Conservation (phyloP, 225 moss, liverwort and hornwort genomes). For the Asterella californica region DNA sequence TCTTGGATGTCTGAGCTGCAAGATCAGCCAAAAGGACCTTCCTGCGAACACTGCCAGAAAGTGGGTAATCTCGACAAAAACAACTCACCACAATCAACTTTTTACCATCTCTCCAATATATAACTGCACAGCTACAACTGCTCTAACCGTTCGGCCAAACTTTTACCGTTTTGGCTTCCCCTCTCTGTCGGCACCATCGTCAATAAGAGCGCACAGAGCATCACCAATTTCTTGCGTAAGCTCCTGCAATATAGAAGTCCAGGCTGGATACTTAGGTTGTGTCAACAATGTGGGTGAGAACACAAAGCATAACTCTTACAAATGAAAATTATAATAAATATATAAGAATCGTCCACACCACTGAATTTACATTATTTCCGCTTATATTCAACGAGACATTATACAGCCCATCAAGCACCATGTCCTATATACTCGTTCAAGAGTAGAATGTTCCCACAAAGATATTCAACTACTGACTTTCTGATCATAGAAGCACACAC, state of each 20-base stretch:
- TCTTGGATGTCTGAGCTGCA: conserved; percentile 26
- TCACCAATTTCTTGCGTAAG: conserved; percentile 90
- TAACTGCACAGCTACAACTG: background rate
- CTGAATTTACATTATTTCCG: background rate
- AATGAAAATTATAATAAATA: background rate
- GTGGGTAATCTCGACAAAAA: background rate
- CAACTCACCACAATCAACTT: background rate
- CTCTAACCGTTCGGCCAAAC: background rate
- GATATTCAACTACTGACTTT: background rate
- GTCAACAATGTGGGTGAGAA: background rate
- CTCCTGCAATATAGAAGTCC: conserved; percentile 55
- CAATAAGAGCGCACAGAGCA: conserved; percentile 90
- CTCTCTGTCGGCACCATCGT: conserved; percentile 91
- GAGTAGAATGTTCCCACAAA: background rate
- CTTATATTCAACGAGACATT: background rate
- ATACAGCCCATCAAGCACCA: background rate
- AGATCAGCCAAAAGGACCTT: conserved; percentile 38
- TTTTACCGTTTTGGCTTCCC: conserved; percentile 86
- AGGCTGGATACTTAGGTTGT: background rate
- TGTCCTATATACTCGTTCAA: background rate
- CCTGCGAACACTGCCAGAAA: conserved; percentile 25
- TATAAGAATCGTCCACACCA: background rate
- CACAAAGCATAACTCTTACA: background rate
- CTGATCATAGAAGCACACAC: conserved; percentile 26
- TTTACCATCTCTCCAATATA: background rate